Evolutionary conservation across 805 yeast species (phyloP).

Genomic region (Pichia ethanolica): DNA sequence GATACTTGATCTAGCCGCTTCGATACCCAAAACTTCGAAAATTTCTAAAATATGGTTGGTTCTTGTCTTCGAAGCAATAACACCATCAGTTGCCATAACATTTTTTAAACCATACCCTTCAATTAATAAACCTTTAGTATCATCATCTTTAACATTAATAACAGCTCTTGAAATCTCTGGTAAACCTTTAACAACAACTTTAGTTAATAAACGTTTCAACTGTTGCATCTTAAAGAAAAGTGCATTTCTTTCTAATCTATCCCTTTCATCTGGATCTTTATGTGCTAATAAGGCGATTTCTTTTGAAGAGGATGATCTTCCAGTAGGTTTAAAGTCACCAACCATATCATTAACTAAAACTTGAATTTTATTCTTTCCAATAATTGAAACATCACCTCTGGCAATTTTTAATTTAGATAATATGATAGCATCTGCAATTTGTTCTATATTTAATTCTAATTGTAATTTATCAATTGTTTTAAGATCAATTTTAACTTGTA

Average conservation of each 20-base stretch:
- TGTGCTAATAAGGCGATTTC: slow-evolving; percentile 22
- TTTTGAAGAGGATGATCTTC: slow-evolving; percentile 33
- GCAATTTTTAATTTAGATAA: slow-evolving; percentile 80
- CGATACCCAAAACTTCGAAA: slow-evolving; percentile 85
- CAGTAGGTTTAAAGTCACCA: slow-evolving; percentile 33
- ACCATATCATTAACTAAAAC: slow-evolving; percentile 48
- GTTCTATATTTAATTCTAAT: slow-evolving; percentile 78
- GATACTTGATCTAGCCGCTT: slow-evolving; percentile 92
- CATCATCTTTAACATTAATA: slow-evolving; percentile 82
- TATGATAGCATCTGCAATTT: slow-evolving; percentile 75
- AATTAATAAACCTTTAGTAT: slow-evolving; percentile 83
- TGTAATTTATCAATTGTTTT: slow-evolving; percentile 83
- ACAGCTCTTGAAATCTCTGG: slow-evolving; percentile 92
- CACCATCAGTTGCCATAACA: slow-evolving; percentile 97
- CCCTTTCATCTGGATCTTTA: slow-evolving; percentile 31
- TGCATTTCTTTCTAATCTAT: slow-evolving; percentile 36
- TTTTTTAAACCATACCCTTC: slow-evolving; percentile 96
- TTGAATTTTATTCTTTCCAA: slow-evolving; percentile 59
- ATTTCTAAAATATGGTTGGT: slow-evolving; percentile 94
- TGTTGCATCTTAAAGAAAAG: slow-evolving; percentile 86
- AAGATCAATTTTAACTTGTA: slow-evolving; percentile 76
- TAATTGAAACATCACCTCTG: slow-evolving; percentile 59
- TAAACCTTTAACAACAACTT: slow-evolving; percentile 87
- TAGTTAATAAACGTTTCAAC: slow-evolving; percentile 75
- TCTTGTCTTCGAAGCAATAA: slow-evolving; percentile 74